phyloP scores from a whole-genome alignment of 2,329 filamentous ascomycete genomes.

The Paraphaeosphaeria sporulosa region DNA sequence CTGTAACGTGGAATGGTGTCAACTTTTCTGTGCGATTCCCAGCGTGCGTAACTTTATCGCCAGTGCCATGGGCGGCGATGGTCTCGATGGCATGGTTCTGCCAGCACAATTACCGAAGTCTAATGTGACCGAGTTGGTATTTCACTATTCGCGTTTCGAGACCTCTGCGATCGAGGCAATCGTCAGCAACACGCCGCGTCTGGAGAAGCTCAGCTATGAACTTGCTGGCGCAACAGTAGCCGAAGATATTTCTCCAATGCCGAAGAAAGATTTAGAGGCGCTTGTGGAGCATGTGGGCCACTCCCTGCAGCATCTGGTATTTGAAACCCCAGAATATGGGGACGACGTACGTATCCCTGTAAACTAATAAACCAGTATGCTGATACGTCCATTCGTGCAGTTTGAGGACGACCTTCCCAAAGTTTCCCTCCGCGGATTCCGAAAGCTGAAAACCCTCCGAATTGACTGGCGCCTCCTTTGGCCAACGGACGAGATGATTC shows the following conservation, averaged over 20 bases:
- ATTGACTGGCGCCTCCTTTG: constrained; percentile 5
- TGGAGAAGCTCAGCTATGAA: constrained; percentile 23
- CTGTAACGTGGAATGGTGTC: constrained; percentile 17
- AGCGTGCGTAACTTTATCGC: constrained; percentile 22
- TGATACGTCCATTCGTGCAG: neutral
- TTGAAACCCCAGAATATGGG: neutral
- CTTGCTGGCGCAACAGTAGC: constrained; percentile 13
- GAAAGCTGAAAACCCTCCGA: constrained; percentile 2
- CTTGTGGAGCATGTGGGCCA: constrained; percentile 10
- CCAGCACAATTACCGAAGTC: constrained; percentile 13
- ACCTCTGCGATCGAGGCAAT: constrained; percentile 13
- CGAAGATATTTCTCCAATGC: constrained; percentile 1
- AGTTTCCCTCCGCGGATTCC: constrained; percentile 4
- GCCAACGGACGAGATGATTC: neutral
- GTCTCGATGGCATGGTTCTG: neutral
- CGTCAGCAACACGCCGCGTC: constrained; percentile 13
- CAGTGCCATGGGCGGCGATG: constrained; percentile 20
- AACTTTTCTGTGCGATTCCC: constrained; percentile 22
- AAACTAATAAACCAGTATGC: neutral
- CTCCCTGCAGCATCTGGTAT: constrained; percentile 9
- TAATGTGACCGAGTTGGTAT: constrained; percentile 21
- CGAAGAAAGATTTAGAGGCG: neutral
- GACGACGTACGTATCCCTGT: neutral
- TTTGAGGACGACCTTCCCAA: neutral
- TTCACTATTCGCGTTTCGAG: constrained; percentile 17